Conservation (phyloP, 2,329 filamentous ascomycete genomes). For the Monosporascus sp. region DNA sequence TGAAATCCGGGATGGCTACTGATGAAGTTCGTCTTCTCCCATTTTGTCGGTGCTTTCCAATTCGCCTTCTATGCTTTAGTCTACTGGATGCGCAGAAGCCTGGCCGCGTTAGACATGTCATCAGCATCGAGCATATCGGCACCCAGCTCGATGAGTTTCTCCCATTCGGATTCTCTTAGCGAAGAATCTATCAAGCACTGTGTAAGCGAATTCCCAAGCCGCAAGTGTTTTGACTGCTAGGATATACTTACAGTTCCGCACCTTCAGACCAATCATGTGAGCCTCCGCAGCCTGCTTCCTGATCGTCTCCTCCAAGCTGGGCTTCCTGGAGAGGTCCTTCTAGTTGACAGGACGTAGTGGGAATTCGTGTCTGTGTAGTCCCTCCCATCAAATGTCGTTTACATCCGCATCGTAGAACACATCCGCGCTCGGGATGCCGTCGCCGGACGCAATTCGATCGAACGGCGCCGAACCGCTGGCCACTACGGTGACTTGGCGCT, state of each 20-base stretch:
- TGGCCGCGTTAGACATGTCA: conserved; percentile 18
- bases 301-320: conserved; percentile 12
- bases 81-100: conserved; percentile 6
- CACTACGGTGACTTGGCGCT: conserved; percentile 21
- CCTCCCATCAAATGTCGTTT: conserved; percentile 9
- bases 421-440: conserved; percentile 20
- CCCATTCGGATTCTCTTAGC: conserved; percentile 24
- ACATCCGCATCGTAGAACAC: conserved; percentile 24
- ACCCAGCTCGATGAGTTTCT: conserved; percentile 16
- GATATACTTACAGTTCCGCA: conserved; percentile 24
- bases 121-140: conserved; percentile 25
- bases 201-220: conserved; percentile 6
- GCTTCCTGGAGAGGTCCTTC: conserved; percentile 16
- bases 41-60: too few relatives aligned
- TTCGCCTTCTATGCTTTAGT: not conserved
- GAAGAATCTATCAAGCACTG: conserved; percentile 14
- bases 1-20: too few relatives aligned
- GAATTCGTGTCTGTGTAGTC: conserved; percentile 19
- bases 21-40: too few relatives aligned
- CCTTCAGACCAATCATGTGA: conserved; percentile 19
- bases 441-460: conserved; percentile 17
- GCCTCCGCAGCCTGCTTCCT: conserved; percentile 16
- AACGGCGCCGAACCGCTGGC: conserved; percentile 23
- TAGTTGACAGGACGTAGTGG: conserved; percentile 24
- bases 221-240: too few relatives aligned